Evolutionary conservation across 176 grass and related monocot species (phyloP), one percentile per base, ranked within the genome.

Genomic region (Oryza rufipogon): DNA sequence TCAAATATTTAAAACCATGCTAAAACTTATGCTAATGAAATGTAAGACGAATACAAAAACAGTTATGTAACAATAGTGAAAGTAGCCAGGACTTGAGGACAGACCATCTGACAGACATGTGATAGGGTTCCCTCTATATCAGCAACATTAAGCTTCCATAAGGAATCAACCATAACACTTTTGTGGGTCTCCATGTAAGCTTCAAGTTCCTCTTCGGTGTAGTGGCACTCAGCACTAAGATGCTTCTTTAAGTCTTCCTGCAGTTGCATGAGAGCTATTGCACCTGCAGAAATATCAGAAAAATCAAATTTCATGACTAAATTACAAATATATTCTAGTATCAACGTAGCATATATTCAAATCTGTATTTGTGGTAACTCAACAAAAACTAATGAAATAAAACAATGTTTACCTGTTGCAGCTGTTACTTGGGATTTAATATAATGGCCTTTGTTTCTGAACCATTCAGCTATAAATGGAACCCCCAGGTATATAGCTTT

Each of bases 61-160:
- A 74, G 11, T 7, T 26, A 6, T 39, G 64, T 4, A 66, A 74
- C 19, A 15, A 71, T 38, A 23, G 47, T 32, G 25, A 61, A 73
- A 81, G 22, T 54, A 74, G 22, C 68, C 16, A 80, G 19, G 32
- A 71, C 54, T 88, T 66, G 45, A 74, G 56, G 48, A 86, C 83
- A 10, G 33, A 99, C 97, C 93, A 96, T 94, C 77, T 94, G 86
- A 74, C 97, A 99, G 61, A 99, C 97, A 81, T 81, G 91, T 60
- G 88, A 87, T 25, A 99, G 68, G 63, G 93, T 99, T 81, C 75
- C 88, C 68, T 99, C 97, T 81, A 99, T 99, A 86, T 99, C 97
- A 76, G 91, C 93, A 84, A 96, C 97, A 86, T 99, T 99, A 87
- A 99, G 91, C 63, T 99, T 99, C 91, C 97, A 99, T 30, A 99